Evolutionary conservation across 441 rosid genomes (phyloP).

Genomic region (Aleurites moluccanus): DNA sequence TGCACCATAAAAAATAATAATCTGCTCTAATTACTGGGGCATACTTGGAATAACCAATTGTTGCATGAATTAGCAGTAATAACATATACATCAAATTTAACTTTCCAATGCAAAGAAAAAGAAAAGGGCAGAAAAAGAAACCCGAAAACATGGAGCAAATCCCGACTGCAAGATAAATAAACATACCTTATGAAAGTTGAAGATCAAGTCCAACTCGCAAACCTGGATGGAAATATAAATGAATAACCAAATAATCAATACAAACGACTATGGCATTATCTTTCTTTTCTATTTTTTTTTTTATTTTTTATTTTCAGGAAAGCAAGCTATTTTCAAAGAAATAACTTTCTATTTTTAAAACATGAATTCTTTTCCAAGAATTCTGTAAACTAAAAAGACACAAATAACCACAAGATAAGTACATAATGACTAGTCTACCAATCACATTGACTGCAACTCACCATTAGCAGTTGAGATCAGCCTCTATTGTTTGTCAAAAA

Average conservation of each 20-base stretch:
- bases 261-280: not conserved
- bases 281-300: not conserved
- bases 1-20: not conserved
- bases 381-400: not conserved
- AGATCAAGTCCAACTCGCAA: conserved; percentile 80
- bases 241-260: conserved; percentile 9
- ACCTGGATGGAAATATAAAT: conserved; percentile 50
- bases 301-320: not conserved
- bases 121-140: not conserved
- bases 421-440: too few species aligned
- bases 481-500: not conserved
- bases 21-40: not conserved
- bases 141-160: not conserved
- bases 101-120: not conserved
- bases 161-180: conserved; percentile 8
- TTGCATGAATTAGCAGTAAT: too few species aligned
- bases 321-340: not conserved
- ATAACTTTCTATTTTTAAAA: not conserved
- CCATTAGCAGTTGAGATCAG: not conserved
- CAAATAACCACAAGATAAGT: not conserved
- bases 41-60: conserved; percentile 3
- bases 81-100: too few species aligned
- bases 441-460: not conserved
- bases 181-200: conserved; percentile 73
- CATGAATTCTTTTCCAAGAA: not conserved